A percentile compares a stretch with the other conserved stretches of the same genome.
These are phyloP conservation scores for Alternaria infectoria DNA, from an alignment of 2,329 filamentous ascomycete species.

Conservation along the genomic window DNA sequence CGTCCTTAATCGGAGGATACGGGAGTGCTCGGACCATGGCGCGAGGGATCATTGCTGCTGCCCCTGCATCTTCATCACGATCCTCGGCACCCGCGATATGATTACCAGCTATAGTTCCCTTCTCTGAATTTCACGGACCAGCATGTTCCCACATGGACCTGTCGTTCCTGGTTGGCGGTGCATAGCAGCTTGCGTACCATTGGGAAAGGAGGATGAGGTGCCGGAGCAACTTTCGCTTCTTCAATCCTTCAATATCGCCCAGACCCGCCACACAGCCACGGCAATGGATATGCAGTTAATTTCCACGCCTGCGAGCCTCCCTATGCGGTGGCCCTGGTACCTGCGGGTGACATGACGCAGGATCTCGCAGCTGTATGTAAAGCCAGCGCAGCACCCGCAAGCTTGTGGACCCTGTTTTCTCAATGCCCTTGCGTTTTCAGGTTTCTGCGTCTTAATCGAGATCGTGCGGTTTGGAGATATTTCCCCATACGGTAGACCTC, in stretches of 20 bases:
- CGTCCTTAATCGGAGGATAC: constrained; percentile 4
- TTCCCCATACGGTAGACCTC: constrained; percentile 8
- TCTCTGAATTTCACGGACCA: constrained; percentile 7
- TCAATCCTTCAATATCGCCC: constrained; percentile 12
- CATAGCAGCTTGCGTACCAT: background rate
- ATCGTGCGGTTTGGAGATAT: constrained; percentile 6
- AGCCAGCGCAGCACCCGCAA: constrained; percentile 23
- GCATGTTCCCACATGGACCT: constrained; percentile 13
- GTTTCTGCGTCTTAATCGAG: constrained; percentile 15
- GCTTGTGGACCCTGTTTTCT: constrained; percentile 9
- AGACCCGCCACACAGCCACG: constrained; percentile 17
- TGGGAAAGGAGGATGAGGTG: background rate
- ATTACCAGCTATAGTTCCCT: constrained; percentile 17
- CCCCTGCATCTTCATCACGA: constrained; percentile 23
- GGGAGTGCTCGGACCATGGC: constrained; percentile 9
- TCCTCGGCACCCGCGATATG: constrained; percentile 15
- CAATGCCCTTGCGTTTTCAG: constrained; percentile 7
- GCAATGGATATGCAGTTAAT: constrained; percentile 14
- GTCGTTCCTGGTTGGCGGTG: background rate
- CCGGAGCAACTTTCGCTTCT: constrained; percentile 2
- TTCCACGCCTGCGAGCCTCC: constrained; percentile 18
- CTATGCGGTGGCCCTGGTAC: constrained; percentile 12
- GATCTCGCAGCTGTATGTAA: constrained; percentile 11
- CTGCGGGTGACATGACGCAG: constrained; percentile 24
- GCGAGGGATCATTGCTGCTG: constrained; percentile 16